Conservation (phyloP, 331 rosid genomes). For the Arachis monticola region DNA sequence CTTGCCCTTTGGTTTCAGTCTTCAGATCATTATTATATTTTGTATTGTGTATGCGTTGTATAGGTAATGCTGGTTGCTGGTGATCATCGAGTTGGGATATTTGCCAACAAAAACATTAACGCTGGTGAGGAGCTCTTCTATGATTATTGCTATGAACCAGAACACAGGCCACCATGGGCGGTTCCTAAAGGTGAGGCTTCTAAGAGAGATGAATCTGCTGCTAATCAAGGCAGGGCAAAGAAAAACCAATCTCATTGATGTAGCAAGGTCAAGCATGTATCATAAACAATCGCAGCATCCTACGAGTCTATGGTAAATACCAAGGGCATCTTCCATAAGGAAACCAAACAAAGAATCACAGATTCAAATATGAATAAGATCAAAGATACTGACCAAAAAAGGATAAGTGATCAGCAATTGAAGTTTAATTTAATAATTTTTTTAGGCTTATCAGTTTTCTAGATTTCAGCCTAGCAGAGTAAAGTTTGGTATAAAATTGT, state of each 20-base stretch:
- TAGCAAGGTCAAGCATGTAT: not conserved
- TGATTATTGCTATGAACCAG: slow-evolving; percentile 59
- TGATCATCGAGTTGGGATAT: slow-evolving; percentile 87
- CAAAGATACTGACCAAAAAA: slow-evolving; percentile 10
- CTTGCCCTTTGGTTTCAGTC: not conserved
- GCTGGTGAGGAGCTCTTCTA: slow-evolving; percentile 80
- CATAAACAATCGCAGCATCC: not conserved
- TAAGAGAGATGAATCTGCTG: slow-evolving; percentile 51
- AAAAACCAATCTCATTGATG: slow-evolving; percentile 64
- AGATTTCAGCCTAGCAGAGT: not conserved
- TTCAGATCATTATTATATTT: not conserved
- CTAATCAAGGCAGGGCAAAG: slow-evolving; percentile 60
- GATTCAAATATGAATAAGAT: not conserved
- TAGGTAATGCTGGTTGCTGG: slow-evolving; percentile 76
- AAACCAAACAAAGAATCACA: slow-evolving; percentile 9
- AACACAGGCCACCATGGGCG: slow-evolving; percentile 64
- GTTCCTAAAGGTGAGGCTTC: slow-evolving; percentile 52
- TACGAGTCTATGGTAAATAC: not conserved
- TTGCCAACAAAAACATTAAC: slow-evolving; percentile 69
- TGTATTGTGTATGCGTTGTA: slow-evolving; percentile 10
- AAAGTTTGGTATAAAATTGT: not conserved
- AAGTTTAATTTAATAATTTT: not conserved
- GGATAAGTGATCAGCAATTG: not conserved
- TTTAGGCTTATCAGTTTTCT: not conserved
- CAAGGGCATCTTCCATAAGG: not conserved